Evolutionary conservation across 805 yeast species (phyloP), one percentile per base, ranked within the genome.

Genomic region (Metschnikowia kunwiensis): DNA sequence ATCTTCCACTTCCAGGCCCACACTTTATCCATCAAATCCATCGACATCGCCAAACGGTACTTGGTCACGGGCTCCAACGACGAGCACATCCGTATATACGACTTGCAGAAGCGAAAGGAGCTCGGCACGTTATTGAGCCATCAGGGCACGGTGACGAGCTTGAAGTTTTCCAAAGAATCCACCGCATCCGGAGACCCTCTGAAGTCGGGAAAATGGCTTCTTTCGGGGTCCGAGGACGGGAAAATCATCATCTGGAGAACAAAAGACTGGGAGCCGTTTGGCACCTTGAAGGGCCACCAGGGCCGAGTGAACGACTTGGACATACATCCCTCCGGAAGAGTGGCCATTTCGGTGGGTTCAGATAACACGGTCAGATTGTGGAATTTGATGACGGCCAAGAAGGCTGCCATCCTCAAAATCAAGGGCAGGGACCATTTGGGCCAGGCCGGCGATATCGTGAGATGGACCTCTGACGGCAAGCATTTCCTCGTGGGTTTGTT

Each of bases 1-100:
- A 81, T 93, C 27, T 93, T 93, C 69, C 97, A 93, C 59, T 91
- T 93, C 63, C 87, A 91, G 51, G 95, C 98, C 1, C 98, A 93
- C 61, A 70, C 96, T 0, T 72, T 87, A 34, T 84, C 96, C 23
- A 86, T 93, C 38, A 82, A 89, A 58, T 74, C 93, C 31, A 70
- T 93, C 47, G 96, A 91, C 45, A 68, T 80, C 14, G 86, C 93
- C 19, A 82, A 77, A 51, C 70, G 96, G 53, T 88, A 87, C 55
- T 66, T 93, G 27, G 97, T 88, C 3, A 84, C 95, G 3, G 98
- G 97, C 4, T 81, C 95, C 4, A 91, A 91, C 57, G 98, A 93
- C 58, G 97, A 93, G 59, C 95, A 86, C 57, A 88, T 93, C 41
- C 79, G 95, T 50, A 85, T 93, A 12, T 93, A 93, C 58, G 98